Conservation (phyloP, 2,329 filamentous ascomycete species). For the Tricladium varicosporioides region DNA sequence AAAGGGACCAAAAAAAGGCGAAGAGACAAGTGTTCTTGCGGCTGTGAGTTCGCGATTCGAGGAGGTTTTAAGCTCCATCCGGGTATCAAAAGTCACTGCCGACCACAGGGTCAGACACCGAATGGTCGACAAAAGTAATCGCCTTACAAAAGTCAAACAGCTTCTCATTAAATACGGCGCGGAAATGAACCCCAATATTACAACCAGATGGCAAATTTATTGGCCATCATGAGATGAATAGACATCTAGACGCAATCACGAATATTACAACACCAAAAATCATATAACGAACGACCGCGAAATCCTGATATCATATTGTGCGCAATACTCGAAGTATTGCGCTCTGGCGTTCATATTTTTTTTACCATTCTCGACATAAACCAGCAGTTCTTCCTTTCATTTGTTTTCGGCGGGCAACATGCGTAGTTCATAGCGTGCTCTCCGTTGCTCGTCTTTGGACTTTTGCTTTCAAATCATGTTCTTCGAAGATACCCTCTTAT, state of each 20-base stretch:
- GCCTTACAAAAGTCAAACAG: slow-evolving; percentile 17
- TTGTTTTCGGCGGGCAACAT: not conserved
- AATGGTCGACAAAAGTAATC: slow-evolving; percentile 9
- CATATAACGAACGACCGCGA: not conserved
- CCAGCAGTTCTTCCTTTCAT: not conserved
- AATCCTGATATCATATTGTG: not conserved
- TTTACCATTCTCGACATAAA: not conserved
- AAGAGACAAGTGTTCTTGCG: slow-evolving; percentile 13
- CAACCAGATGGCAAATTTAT: slow-evolving; percentile 18
- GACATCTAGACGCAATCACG: not conserved
- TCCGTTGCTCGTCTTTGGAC: not conserved
- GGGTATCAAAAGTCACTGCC: slow-evolving; percentile 1
- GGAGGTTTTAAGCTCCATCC: slow-evolving; percentile 5
- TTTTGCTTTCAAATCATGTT: not conserved
- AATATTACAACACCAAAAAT: not conserved
- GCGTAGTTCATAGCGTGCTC: not conserved
- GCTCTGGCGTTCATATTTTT: not conserved
- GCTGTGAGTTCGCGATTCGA: slow-evolving; percentile 11
- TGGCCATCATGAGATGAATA: slow-evolving; percentile 6
- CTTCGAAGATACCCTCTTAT: not conserved
- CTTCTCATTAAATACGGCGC: slow-evolving; percentile 14
- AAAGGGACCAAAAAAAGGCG: slow-evolving; percentile 10
- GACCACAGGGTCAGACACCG: slow-evolving; percentile 1
- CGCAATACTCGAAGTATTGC: not conserved
- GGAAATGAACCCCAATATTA: slow-evolving; percentile 15